Evolutionary conservation across 768 basidiomycete genomes (phyloP).

Genomic region (Termitomyces sp.): DNA sequence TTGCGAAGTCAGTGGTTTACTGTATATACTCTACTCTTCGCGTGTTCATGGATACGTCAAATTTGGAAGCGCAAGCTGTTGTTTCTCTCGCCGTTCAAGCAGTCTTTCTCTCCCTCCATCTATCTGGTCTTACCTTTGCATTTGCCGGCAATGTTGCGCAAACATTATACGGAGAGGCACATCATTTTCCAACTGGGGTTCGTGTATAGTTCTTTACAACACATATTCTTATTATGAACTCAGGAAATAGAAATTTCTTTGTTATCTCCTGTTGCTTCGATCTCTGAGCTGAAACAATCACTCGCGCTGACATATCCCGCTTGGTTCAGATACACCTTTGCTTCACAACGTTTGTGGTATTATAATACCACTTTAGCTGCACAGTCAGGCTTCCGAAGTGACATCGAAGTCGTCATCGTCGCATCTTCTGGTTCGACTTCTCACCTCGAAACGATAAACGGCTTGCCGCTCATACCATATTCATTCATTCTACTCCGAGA

Average conservation of each 20-base stretch:
- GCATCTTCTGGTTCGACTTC: background rate
- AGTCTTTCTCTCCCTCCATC: background rate
- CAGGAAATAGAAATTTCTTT: background rate
- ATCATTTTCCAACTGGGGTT: background rate
- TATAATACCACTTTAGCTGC: background rate
- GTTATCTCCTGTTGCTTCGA: background rate
- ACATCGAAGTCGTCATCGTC: conserved; percentile 4
- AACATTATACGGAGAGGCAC: background rate
- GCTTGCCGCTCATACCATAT: conserved; percentile 9
- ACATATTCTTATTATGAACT: background rate
- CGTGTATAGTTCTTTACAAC: background rate
- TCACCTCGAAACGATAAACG: background rate
- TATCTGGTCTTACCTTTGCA: background rate
- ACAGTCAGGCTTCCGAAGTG: background rate
- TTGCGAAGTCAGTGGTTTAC: no score
- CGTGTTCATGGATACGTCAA: background rate
- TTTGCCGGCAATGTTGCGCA: background rate
- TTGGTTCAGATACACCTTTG: background rate
- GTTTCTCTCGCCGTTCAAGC: background rate
- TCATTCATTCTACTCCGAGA: conserved; percentile 10
- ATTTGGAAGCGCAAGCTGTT: background rate
- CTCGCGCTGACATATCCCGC: background rate
- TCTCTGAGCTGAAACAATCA: conserved; percentile 1
- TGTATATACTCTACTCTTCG: no score
- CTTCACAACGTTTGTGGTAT: background rate